Percentiles rank a stretch among this genome's conserved stretches.
phyloP scores from a whole-genome alignment of 2,329 filamentous ascomycete species.

The Karstenula rhodostoma region DNA sequence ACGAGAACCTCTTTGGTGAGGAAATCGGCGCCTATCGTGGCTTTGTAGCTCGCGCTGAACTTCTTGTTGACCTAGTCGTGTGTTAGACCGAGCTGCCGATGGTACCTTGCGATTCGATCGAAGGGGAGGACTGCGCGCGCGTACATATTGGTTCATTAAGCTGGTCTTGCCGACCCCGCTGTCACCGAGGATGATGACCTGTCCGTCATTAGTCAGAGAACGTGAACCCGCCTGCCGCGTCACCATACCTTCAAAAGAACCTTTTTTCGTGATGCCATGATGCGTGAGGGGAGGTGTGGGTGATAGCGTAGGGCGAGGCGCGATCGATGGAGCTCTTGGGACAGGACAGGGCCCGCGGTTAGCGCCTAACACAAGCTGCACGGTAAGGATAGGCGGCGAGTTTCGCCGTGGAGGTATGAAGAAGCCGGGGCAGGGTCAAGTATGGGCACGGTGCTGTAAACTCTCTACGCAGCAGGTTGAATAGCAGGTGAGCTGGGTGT shows the following conservation, averaged over 20 bases:
- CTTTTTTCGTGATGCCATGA: slow-evolving; percentile 70
- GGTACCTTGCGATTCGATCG: neutral
- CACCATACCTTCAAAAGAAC: slow-evolving; percentile 80
- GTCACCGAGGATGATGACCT: slow-evolving; percentile 99
- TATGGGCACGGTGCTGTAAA: neutral
- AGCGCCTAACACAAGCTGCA: slow-evolving; percentile 14
- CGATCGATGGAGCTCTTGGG: slow-evolving; percentile 17
- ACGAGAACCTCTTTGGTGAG: slow-evolving; percentile 97
- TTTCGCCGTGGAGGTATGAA: neutral
- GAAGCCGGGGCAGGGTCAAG: neutral
- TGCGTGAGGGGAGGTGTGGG: slow-evolving; percentile 20
- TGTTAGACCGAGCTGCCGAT: slow-evolving; percentile 12
- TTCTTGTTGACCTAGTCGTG: slow-evolving; percentile 93
- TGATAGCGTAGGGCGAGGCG: slow-evolving; percentile 19
- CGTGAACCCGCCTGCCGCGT: neutral
- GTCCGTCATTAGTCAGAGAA: slow-evolving; percentile 24
- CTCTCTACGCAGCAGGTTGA: neutral
- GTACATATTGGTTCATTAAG: slow-evolving; percentile 99
- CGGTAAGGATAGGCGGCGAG: slow-evolving; percentile 21
- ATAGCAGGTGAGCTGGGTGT: slow-evolving; percentile 1
- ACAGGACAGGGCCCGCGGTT: slow-evolving; percentile 10
- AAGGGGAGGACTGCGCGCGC: slow-evolving; percentile 39
- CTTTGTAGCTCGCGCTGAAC: slow-evolving; percentile 99
- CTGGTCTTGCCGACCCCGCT: slow-evolving; percentile 99
- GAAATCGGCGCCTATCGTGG: slow-evolving; percentile 98